phyloP scores from a whole-genome alignment of 192 early-diverging fungal species.

The Coemansia sp. region DNA sequence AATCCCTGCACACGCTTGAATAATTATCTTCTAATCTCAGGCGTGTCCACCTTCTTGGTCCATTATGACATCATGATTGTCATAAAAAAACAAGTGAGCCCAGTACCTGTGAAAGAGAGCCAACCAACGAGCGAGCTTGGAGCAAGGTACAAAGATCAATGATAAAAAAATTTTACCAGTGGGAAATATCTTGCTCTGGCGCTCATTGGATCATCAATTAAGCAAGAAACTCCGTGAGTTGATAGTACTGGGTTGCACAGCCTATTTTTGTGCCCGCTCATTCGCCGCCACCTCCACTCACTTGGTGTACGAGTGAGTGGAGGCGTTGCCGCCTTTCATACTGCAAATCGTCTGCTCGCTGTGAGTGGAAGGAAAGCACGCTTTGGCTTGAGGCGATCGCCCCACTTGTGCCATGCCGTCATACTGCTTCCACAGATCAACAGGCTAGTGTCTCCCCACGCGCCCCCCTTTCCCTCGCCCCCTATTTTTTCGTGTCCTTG shows the following conservation, averaged over 20 bases:
- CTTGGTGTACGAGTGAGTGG: too few species aligned
- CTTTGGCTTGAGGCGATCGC: background rate
- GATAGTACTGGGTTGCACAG: background rate
- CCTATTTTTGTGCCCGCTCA: background rate
- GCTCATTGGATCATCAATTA: background rate
- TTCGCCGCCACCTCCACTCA: background rate
- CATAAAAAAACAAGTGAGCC: background rate
- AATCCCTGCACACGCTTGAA: background rate
- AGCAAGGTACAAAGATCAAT: background rate
- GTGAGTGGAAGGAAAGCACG: background rate
- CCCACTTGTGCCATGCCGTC: constrained; percentile 2
- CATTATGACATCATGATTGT: constrained; percentile 8
- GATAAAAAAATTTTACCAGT: background rate
- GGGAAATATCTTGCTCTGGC: background rate
- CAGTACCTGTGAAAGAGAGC: background rate
- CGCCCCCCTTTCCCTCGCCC: background rate
- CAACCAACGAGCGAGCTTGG: background rate
- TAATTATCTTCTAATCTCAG: background rate
- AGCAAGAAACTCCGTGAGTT: background rate
- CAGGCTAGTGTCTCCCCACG: background rate
- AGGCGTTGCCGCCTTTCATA: background rate
- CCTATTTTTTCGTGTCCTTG: background rate
- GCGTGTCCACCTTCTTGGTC: background rate
- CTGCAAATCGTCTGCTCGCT: background rate
- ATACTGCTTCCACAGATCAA: constrained; percentile 6